A percentile compares a stretch with the other conserved stretches of the same genome.
These are phyloP conservation scores for Cladophialophora immunda DNA, from an alignment of 2,329 filamentous ascomycete genomes.

Conservation along the genomic window DNA sequence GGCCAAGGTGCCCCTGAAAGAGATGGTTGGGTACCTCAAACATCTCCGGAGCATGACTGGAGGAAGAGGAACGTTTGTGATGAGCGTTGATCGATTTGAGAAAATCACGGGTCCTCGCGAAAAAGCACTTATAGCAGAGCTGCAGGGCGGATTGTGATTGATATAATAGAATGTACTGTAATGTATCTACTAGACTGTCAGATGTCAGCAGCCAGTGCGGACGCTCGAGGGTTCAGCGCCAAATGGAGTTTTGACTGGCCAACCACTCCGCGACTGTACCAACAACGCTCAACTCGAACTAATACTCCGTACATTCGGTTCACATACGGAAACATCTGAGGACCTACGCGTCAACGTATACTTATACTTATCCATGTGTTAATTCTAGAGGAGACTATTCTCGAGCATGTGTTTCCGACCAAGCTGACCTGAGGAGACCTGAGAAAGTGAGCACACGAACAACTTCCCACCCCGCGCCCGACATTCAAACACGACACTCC, in stretches of 20 bases:
- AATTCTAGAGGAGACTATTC: neutral
- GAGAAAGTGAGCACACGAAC: slow-evolving; percentile 27
- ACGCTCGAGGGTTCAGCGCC: neutral
- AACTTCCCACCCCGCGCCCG: slow-evolving; percentile 15
- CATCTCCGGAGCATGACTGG: slow-evolving; percentile 88
- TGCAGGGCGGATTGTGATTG: slow-evolving; percentile 45
- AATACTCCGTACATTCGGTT: neutral
- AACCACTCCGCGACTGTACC: slow-evolving; percentile 11
- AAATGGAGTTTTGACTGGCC: slow-evolving; percentile 9
- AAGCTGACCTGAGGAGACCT: neutral
- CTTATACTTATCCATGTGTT: neutral
- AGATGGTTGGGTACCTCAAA: slow-evolving; percentile 95
- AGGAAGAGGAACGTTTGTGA: slow-evolving; percentile 80
- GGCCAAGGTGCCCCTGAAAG: slow-evolving; percentile 89
- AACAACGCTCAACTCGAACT: slow-evolving; percentile 13
- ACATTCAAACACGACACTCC: slow-evolving; percentile 18
- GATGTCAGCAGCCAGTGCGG: slow-evolving; percentile 2
- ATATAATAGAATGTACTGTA: slow-evolving; percentile 13
- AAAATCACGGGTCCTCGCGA: slow-evolving; percentile 69
- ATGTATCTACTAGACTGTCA: neutral
- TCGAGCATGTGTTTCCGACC: slow-evolving; percentile 16
- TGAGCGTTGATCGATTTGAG: slow-evolving; percentile 77
- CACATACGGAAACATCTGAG: neutral
- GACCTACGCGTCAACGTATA: neutral
- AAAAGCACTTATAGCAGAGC: slow-evolving; percentile 61